phyloP scores from a whole-genome alignment of 352 stramenopile species.

The Phytophthora cactorum region DNA sequence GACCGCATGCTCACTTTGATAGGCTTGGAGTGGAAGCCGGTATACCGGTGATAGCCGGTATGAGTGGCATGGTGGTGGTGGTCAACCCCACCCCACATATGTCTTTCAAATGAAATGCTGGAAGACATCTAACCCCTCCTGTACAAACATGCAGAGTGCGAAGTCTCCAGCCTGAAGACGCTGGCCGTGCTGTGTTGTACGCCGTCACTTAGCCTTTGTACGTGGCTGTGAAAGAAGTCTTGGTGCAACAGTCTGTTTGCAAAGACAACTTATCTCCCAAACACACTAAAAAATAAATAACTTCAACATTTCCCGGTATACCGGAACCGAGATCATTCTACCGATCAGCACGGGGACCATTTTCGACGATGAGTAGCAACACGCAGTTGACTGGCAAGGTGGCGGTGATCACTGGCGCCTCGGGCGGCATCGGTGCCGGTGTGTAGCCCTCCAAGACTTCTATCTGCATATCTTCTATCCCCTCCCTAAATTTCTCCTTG shows the following conservation, averaged over 20 bases:
- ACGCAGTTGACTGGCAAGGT: slow-evolving; percentile 76
- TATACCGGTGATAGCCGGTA: slow-evolving; percentile 9
- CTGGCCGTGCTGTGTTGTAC: slow-evolving; percentile 88
- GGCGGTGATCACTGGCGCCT: slow-evolving; percentile 89
- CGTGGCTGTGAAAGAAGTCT: slow-evolving; percentile 91
- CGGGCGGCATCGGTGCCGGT: slow-evolving; percentile 86
- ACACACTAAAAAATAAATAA: no score
- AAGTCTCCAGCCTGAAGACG: slow-evolving; percentile 86
- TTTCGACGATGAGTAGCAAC: slow-evolving; percentile 30
- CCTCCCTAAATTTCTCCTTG: background rate
- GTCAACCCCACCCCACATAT: no score
- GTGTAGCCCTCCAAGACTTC: background rate
- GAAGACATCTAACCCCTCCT: slow-evolving; percentile 84
- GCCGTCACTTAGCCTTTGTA: slow-evolving; percentile 87
- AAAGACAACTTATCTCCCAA: no score
- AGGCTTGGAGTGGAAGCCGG: background rate
- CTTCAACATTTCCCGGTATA: background rate
- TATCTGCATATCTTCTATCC: background rate
- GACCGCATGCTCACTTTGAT: slow-evolving; percentile 12
- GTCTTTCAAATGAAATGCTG: slow-evolving; percentile 11
- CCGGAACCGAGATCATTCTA: background rate
- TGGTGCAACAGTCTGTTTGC: slow-evolving; percentile 67
- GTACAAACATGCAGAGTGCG: slow-evolving; percentile 58
- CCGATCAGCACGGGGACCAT: background rate
- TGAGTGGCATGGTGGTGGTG: slow-evolving; percentile 72